phyloP scores from a whole-genome alignment of 768 basidiomycete species.

The Hericium coralloides region DNA sequence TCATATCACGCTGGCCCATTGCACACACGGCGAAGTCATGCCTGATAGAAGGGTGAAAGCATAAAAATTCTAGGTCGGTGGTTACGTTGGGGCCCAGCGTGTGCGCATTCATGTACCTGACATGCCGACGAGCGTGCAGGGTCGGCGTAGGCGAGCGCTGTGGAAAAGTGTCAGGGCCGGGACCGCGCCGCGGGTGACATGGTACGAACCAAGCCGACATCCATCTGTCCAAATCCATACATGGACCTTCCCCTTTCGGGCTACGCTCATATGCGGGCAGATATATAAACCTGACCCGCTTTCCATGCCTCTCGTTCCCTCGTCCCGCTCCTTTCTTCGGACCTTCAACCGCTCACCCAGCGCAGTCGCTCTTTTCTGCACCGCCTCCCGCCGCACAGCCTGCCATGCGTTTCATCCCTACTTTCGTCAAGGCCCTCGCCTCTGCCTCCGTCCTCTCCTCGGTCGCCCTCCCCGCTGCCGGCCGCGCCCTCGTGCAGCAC shows the following conservation, averaged over 20 bases:
- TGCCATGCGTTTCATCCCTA: slow-evolving; percentile 2
- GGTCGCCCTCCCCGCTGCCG: not conserved
- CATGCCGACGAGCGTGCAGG: too few relatives aligned
- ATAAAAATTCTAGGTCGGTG: too few relatives aligned
- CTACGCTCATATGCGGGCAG: not conserved
- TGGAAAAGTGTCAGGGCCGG: too few relatives aligned
- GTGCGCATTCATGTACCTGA: too few relatives aligned
- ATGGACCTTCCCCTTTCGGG: not conserved
- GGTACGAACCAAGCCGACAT: not conserved
- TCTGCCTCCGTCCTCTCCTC: not conserved
- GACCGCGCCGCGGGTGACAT: too few relatives aligned
- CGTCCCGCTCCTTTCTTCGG: not conserved
- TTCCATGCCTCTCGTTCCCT: not conserved
- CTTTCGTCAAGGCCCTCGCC: not conserved
- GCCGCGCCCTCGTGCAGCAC: slow-evolving; percentile 12
- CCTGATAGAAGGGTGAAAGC: too few relatives aligned
- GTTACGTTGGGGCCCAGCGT: too few relatives aligned
- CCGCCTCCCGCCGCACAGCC: not conserved
- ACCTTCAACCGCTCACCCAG: not conserved
- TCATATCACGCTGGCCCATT: too few relatives aligned
- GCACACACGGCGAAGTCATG: too few relatives aligned
- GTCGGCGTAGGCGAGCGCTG: too few relatives aligned
- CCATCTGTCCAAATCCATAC: not conserved
- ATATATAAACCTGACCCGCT: not conserved
- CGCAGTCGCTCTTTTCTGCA: slow-evolving; percentile 5